Evolutionary conservation across 2,329 filamentous ascomycete species (phyloP).

Genomic region (Xylaria sp.): DNA sequence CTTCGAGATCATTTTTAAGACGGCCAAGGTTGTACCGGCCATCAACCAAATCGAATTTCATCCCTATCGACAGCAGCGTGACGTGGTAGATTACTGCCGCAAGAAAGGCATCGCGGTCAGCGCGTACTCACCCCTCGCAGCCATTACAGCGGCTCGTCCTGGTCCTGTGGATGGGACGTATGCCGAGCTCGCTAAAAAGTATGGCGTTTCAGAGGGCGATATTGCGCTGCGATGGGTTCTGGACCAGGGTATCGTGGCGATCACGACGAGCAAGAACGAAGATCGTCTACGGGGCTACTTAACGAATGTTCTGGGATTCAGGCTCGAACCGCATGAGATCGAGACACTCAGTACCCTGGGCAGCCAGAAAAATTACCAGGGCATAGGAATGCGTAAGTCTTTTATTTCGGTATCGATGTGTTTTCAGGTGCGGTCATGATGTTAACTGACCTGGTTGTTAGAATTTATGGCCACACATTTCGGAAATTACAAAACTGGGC

Average conservation of each 20-base stretch:
- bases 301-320: conserved; percentile 60
- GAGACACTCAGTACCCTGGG: conserved; percentile 65
- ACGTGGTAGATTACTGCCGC: conserved; percentile 66
- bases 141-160: conserved; percentile 54
- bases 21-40: conserved; percentile 70
- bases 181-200: conserved; percentile 63
- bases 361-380: conserved; percentile 66
- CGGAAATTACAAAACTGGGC: conserved; percentile 29
- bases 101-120: conserved; percentile 65
- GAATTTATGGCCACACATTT: conserved; percentile 18
- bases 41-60: conserved; percentile 85
- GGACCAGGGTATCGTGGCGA: conserved; percentile 66
- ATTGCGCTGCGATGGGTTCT: conserved; percentile 67
- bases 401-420: not conserved
- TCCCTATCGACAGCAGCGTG: conserved; percentile 74
- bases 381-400: conserved; percentile 34
- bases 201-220: conserved; percentile 64
- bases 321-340: conserved; percentile 68
- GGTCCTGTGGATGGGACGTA: conserved; percentile 65
- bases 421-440: not conserved
- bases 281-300: conserved; percentile 65
- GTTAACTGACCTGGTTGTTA: conserved; percentile 13
- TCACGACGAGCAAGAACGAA: conserved; percentile 68
- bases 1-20: conserved; percentile 64
- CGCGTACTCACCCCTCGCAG: conserved; percentile 64